Base-by-base conservation (phyloP, 371 early-diverging fungal genomes). In the Syncephalastrum contaminatum region DNA sequence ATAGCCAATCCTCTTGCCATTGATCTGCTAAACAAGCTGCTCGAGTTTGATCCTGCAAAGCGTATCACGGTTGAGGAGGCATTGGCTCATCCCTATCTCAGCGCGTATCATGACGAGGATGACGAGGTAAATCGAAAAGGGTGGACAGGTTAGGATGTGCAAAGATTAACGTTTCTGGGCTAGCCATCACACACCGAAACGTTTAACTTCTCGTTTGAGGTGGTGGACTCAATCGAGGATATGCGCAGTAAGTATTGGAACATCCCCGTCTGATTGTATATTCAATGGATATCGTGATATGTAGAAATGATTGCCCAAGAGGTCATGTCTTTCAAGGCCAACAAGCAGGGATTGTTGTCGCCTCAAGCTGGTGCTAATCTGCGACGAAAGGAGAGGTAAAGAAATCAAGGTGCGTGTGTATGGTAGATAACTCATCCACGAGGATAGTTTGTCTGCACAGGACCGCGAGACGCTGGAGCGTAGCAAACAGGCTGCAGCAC, bases 201-300 rank as follows among this genome's bases (percentile, higher is more conserved):
- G 15, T 97, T 96, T 82, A 96, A 96, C 69, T 96, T 97, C 73
- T 88, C 92, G 1, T 97, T 97, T 69, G 97, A 97, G 69, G 73
- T 82, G 20, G 82, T 90, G 19, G 92, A 94, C 46, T 72, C 84
- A 2, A 88, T 95, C 58, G 90, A 90, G 21, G 92, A 93, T 10
- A 94, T 97, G 89, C 90, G 88, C 70, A 69, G 94, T 88, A 78
- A 67, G 80, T 72, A 13, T 40, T 39, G 46, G 24, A 12, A 4
- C 18, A 25, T 20, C 2, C 36, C 8, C 18, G 4, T 2, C 2
- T 30, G 15, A 39, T 15, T 30, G 18, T 36, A n/a, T 13, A 36
- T 39, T 59, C 40, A 15, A 19, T 16, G 5, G 20, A 14, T 39
- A n/a, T 21, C 22, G 10, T 30, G 41, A 16, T 27, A 24, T 16